Evolutionary conservation across 176 grass and related monocot species (phyloP), one percentile per base, ranked within the genome.

Genomic region (Oryza meyeriana): DNA sequence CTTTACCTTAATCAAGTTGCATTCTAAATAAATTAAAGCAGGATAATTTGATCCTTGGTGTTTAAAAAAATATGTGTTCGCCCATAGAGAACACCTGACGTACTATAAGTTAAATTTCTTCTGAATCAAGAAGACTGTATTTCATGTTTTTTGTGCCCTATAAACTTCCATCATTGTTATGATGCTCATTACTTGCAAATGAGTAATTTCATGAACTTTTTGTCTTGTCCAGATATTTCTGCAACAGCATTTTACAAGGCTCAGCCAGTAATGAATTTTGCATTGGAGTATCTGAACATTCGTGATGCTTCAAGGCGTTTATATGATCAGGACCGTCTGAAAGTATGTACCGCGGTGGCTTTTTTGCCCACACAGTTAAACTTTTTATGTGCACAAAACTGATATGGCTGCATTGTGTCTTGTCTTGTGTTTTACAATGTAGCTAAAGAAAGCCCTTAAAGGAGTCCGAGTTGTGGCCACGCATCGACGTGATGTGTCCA

Each of bases 191-290:
- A 71, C 17, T 28, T 72, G 44, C 41, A 72, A 72, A 29, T n/a
- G 9, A 25, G 35, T 69, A n/a, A 24, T n/a, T 69, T 69, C 18
- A 55, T 55, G 6, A 55, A 55, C 50, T 55, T 55, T 42, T 55
- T 55, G 5, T 22, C 50, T 55, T 20, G 48, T 52, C 83, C 10
- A 98, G 92, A 98, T 91, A 84, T 94, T 57, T 90, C 90, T 35
- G 86, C 92, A 34, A 98, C 95, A 6, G 66, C 92, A 52, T 98
- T 98, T 84, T 93, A 91, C 72, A 89, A 91, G 87, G 71, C 88
- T 55, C 65, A 70, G 12, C 84, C 61, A 10, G 52, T 88, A 13
- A 33, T 94, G 22, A 68, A 89, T 1, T 94, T 98, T 28, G 75
- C 75, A 3, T 0, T 45, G 2, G 75, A 91, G 10, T 89, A 82